Percentiles rank a stretch among this genome's conserved stretches.
Conservation (phyloP, 441 rosid genomes). For the Gossypium lobatum region DNA sequence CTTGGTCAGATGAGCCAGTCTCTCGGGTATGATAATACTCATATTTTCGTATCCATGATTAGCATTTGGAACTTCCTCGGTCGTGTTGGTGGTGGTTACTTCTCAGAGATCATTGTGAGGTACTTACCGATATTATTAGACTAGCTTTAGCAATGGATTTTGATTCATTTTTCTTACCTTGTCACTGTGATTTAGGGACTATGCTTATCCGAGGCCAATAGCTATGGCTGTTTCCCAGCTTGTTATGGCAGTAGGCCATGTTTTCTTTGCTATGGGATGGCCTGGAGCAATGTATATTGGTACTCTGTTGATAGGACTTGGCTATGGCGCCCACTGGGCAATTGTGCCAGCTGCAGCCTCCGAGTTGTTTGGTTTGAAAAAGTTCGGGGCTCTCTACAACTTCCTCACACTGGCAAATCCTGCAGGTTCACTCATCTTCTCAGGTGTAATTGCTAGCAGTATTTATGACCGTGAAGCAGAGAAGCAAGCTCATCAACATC, state of each 20-base stretch:
- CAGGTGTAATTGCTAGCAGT: constrained; percentile 80
- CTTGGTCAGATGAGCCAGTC: constrained; percentile 98
- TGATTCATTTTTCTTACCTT: constrained; percentile 12
- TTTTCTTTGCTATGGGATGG: constrained; percentile 86
- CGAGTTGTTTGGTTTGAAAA: constrained; percentile 88
- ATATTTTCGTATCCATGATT: constrained; percentile 86
- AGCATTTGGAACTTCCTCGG: constrained; percentile 99
- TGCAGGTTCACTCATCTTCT: constrained; percentile 86
- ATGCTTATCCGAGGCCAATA: constrained; percentile 83
- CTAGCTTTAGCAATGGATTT: constrained; percentile 4
- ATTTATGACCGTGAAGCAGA: constrained; percentile 87
- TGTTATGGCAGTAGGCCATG: constrained; percentile 78
- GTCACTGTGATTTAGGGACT: constrained; percentile 43
- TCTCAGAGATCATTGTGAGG: constrained; percentile 90
- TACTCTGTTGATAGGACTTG: constrained; percentile 80
- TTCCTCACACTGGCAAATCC: constrained; percentile 92
- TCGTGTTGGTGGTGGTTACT: constrained; percentile 85
- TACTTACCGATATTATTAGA: constrained; percentile 15
- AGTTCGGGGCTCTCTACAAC: constrained; percentile 87
- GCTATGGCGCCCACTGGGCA: constrained; percentile 97
- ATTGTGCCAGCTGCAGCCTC: constrained; percentile 95
- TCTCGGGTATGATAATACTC: constrained; percentile 71
- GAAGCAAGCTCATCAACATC: constrained; percentile 51
- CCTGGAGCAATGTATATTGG: constrained; percentile 84
- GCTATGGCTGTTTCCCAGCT: constrained; percentile 77